A percentile compares a stretch with the other conserved stretches of the same genome.
phyloP scores from a whole-genome alignment of 106 monocot genomes.

The Xerophyta viscosa region DNA sequence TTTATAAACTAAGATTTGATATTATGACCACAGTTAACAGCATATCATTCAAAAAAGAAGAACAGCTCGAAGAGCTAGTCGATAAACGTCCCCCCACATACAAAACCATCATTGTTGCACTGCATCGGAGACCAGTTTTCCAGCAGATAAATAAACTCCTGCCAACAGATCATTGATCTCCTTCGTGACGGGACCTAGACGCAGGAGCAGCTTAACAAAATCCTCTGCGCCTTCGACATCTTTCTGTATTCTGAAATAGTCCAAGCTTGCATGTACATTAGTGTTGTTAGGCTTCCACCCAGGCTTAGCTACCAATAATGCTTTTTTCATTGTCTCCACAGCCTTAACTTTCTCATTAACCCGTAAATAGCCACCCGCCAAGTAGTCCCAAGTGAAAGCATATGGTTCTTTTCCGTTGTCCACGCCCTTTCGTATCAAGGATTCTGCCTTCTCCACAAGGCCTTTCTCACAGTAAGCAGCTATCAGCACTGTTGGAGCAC shows the following conservation, averaged over 20 bases:
- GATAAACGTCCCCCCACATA: too few relatives aligned
- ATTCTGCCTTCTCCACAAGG: conserved; percentile 26
- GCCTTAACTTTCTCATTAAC: conserved; percentile 16
- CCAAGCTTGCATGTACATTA: conserved; percentile 13
- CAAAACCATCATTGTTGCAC: conserved; percentile 17
- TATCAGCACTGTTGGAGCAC: conserved; percentile 21
- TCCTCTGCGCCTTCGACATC: conserved; percentile 34
- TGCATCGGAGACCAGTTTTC: conserved; percentile 9
- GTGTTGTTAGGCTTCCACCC: conserved; percentile 20
- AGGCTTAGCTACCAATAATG: not conserved
- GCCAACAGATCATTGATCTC: conserved; percentile 14
- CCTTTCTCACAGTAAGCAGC: conserved; percentile 32
- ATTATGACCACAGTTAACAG: too few relatives aligned
- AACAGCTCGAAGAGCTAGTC: too few relatives aligned
- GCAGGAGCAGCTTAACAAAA: conserved; percentile 6
- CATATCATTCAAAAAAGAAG: too few relatives aligned
- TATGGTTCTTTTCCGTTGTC: conserved; percentile 17
- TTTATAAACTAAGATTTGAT: too few relatives aligned
- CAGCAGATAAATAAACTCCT: conserved; percentile 9
- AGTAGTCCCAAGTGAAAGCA: conserved; percentile 15
- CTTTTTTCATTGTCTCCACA: conserved; percentile 27
- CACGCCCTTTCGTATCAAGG: conserved; percentile 6
- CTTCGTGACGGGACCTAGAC: conserved; percentile 9
- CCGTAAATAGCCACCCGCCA: conserved; percentile 22
- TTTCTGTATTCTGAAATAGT: conserved; percentile 20